Conservation (phyloP, 345 rosid genomes). For the Citrus trifoliata region DNA sequence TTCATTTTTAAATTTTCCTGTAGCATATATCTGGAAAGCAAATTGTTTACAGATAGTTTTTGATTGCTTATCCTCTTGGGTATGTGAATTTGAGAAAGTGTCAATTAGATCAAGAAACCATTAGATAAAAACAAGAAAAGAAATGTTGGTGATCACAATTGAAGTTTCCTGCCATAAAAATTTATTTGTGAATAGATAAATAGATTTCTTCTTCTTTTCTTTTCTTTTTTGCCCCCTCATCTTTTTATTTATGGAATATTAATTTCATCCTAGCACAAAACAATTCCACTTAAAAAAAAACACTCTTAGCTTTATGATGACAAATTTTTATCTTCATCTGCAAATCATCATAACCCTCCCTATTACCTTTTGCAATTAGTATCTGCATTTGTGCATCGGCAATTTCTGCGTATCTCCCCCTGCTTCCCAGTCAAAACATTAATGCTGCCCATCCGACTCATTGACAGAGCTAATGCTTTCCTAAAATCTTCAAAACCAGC, state of each 20-base stretch:
- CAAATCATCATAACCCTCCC: neutral
- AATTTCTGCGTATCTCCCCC: slow-evolving; percentile 60
- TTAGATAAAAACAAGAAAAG: slow-evolving; percentile 20
- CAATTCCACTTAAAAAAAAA: slow-evolving; percentile 1
- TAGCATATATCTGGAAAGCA: slow-evolving; percentile 14
- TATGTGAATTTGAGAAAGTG: slow-evolving; percentile 3
- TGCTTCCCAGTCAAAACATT: slow-evolving; percentile 50
- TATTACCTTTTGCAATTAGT: slow-evolving; percentile 3
- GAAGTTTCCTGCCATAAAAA: slow-evolving; percentile 11
- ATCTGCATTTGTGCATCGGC: slow-evolving; percentile 38
- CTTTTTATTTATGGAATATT: slow-evolving; percentile 7
- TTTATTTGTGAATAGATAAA: slow-evolving; percentile 31
- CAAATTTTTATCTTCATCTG: slow-evolving; percentile 1
- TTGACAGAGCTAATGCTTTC: slow-evolving; percentile 55
- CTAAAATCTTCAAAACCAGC: slow-evolving; percentile 55
- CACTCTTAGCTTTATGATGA: slow-evolving; percentile 1
- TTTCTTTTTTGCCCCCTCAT: neutral
- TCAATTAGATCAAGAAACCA: neutral
- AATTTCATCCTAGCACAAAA: neutral
- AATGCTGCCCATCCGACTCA: slow-evolving; percentile 68
- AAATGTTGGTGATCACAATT: slow-evolving; percentile 15
- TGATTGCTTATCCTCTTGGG: slow-evolving; percentile 9
- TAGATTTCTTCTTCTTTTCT: neutral
- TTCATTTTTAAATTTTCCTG: neutral
- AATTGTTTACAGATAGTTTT: slow-evolving; percentile 18